Base-by-base conservation (phyloP, 768 basidiomycete species). In the Kwoniella mangroviensis region DNA sequence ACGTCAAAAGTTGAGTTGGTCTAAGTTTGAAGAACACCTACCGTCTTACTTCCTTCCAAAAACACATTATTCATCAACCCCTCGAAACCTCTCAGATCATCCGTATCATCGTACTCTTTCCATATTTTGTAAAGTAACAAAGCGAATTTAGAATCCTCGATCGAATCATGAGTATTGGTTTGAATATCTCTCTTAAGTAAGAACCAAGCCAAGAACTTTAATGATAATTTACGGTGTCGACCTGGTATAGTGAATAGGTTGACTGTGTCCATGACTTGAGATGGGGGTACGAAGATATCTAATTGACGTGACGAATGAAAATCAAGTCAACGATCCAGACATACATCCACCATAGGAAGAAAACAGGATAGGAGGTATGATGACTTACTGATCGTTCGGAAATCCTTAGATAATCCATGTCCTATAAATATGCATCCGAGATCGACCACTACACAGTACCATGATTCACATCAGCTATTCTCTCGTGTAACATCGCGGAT, bases 231-330 rank as follows among this genome's bases (percentile, higher is more conserved):
- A 19, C 96, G 89, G 75, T 94, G 92, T 24, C 94, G 89, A 26
- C 86, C 84, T 74, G 87, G 88, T 28, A 94, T 79, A 80, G 92
- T 97, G 83, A 94, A 99, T n/a, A 98, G 86, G 81, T 97, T 94
- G 67, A 99, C 96, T 0, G 97, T 99, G 81, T 99, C 97, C 69
- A 95, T 91, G 56, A 99, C 94, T 82, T 95, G 95, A 2, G 92
- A 90, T 0, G 94, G 93, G 0, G 96, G 96, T 12, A 99, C 93
- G 79, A 91, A 94, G 56, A 98, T 93, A 82, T 98, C 96, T 98
- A 72, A 1, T 34, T 9, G 13, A 26, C 10, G n/a, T 19, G 51
- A 55, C 5, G 40, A 28, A 52, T 63, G 28, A 63, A 49, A 53
- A 43, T 24, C 49, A 34, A 17, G n/a, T 22, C 34, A 45, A 41